Percentiles rank a stretch among this genome's conserved stretches.
These are phyloP conservation scores for Fusarium brachygibbosum DNA, from an alignment of 2,329 filamentous ascomycete species.

Conservation along the genomic window DNA sequence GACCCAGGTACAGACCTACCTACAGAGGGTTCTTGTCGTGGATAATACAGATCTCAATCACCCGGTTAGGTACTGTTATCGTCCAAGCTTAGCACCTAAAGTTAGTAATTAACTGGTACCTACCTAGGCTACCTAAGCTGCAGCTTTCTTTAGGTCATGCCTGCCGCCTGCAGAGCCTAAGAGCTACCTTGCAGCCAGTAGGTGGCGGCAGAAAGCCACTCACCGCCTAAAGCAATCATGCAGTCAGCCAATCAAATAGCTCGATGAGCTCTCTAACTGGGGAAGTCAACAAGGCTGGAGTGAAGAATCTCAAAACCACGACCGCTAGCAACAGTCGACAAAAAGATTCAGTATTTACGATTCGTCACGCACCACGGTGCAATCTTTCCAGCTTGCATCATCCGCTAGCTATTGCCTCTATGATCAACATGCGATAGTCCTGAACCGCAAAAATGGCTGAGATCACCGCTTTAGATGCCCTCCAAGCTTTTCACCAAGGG, in stretches of 20 bases:
- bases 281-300: conserved; percentile 50
- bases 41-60: too few species aligned
- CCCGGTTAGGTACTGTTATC: background rate
- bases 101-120: too few species aligned
- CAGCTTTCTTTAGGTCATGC: background rate
- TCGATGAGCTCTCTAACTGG: conserved; percentile 38
- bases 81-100: conserved; percentile 17
- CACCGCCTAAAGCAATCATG: conserved; percentile 16
- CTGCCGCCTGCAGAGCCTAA: conserved; percentile 1
- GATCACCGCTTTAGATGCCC: conserved; percentile 77
- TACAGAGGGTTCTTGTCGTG: too few species aligned
- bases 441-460: conserved; percentile 74
- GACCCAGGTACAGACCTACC: background rate
- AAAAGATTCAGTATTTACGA: conserved; percentile 44
- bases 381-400: conserved; percentile 42
- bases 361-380: conserved; percentile 44
- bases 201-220: conserved; percentile 53
- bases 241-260: conserved; percentile 46
- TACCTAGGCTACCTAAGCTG: background rate
- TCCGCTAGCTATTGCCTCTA: conserved; percentile 35
- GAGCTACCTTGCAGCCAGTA: conserved; percentile 8
- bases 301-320: conserved; percentile 52
- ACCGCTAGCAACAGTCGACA: conserved; percentile 43
- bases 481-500: conserved; percentile 89
- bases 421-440: conserved; percentile 62